These are phyloP conservation scores for Prunus armeniaca DNA, from an alignment of 306 rosid species.

Conservation along the genomic window DNA sequence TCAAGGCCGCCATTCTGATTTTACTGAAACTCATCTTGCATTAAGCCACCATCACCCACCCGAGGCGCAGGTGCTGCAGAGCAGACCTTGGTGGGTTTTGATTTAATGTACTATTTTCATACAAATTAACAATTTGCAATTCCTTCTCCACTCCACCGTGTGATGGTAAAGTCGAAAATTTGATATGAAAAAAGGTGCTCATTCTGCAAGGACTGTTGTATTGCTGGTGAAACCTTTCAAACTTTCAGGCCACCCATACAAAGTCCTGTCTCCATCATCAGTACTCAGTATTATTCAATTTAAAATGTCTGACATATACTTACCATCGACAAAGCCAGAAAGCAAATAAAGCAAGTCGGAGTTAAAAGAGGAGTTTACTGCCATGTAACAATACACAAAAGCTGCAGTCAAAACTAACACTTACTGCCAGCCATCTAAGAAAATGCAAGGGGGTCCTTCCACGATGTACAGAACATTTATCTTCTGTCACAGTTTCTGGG, in stretches of 20 bases:
- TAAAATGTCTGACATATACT: background rate
- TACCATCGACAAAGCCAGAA: background rate
- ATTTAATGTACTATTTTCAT: background rate
- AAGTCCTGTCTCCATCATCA: too few species aligned
- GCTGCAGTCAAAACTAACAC: constrained; percentile 21
- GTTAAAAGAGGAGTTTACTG: background rate
- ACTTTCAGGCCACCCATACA: too few species aligned
- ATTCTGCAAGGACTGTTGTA: too few species aligned
- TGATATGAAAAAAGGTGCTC: too few species aligned
- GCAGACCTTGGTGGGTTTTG: background rate
- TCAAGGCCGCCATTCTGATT: constrained; percentile 23
- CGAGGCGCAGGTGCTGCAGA: background rate
- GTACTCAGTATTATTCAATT: background rate
- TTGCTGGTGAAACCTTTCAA: too few species aligned
- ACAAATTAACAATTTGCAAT: background rate
- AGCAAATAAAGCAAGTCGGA: background rate
- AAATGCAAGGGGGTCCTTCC: constrained; percentile 21
- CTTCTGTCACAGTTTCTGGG: constrained; percentile 34
- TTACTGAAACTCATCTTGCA: background rate
- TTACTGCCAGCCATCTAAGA: constrained; percentile 23
- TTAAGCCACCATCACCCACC: background rate
- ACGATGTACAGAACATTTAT: constrained; percentile 33
- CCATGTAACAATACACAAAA: constrained; percentile 9
- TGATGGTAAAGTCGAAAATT: too few species aligned
- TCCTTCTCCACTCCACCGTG: too few species aligned